phyloP scores from a whole-genome alignment of 495 filamentous ascomycete species.

The Hypomontagnella submonticulosa region DNA sequence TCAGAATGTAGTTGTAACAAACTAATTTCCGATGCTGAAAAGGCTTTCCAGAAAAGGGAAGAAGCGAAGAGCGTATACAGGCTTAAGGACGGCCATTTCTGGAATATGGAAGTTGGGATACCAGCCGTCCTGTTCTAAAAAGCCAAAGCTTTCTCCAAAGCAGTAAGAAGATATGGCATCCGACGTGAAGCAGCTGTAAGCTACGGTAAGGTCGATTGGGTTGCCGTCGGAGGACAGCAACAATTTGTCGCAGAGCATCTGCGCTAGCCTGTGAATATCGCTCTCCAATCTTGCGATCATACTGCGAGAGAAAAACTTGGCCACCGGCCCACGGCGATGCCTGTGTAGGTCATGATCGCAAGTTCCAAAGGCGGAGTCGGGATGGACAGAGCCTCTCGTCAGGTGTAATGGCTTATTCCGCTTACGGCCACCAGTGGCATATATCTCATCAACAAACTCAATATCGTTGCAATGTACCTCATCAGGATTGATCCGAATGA shows the following conservation, averaged over 20 bases:
- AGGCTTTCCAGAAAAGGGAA: constrained; percentile 25
- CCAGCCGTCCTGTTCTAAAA: constrained; percentile 43
- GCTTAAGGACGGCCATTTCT: constrained; percentile 18
- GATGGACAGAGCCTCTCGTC: constrained; percentile 33
- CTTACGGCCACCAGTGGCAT: constrained; percentile 42
- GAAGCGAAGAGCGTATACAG: constrained; percentile 21
- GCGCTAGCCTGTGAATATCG: constrained; percentile 44
- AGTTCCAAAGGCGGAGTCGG: no score
- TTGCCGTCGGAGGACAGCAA: constrained; percentile 2
- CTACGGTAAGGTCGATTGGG: constrained; percentile 39
- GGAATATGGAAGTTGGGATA: constrained; percentile 40
- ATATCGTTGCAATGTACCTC: constrained; percentile 50
- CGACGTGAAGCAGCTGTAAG: constrained; percentile 48
- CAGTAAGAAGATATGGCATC: constrained; percentile 48
- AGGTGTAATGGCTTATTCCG: constrained; percentile 48
- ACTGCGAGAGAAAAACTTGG: constrained; percentile 57
- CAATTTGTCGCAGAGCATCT: constrained; percentile 35
- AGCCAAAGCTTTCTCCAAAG: constrained; percentile 47
- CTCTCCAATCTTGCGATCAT: constrained; percentile 50
- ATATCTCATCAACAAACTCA: constrained; percentile 49
- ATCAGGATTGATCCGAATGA: constrained; percentile 52
- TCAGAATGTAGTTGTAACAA: constrained; percentile 1
- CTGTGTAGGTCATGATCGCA: constrained; percentile 62
- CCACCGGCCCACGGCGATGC: constrained; percentile 51
- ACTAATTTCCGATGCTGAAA: constrained; percentile 17